Evolutionary conservation across 768 basidiomycete genomes (phyloP).

Genomic region (Chalciporus pseudorubinellus): DNA sequence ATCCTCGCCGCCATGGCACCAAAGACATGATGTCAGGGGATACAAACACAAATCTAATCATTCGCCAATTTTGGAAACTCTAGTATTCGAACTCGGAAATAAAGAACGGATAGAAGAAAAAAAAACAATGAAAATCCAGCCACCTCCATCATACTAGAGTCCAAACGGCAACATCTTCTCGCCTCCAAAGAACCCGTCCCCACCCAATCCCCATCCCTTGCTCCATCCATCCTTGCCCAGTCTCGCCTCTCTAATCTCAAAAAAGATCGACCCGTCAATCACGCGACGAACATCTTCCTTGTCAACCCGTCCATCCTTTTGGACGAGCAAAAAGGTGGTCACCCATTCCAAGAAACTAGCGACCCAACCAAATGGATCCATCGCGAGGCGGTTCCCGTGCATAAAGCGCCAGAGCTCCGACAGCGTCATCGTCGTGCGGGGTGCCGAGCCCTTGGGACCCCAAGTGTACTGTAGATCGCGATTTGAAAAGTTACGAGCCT

Average conservation of each 20-base stretch:
- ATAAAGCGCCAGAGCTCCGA: constrained; percentile 32
- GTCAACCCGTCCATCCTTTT: constrained; percentile 36
- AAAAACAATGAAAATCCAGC: neutral
- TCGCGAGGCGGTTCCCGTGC: constrained; percentile 31
- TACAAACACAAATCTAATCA: neutral
- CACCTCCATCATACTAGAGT: constrained; percentile 10
- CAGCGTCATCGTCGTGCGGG: constrained; percentile 27
- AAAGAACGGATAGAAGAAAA: neutral
- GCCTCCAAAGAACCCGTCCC: constrained; percentile 32
- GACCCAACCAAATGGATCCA: constrained; percentile 38
- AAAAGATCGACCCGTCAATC: constrained; percentile 41
- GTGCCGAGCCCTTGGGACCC: constrained; percentile 1
- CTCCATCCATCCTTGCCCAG: constrained; percentile 21
- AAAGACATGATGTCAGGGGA: neutral
- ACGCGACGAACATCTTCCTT: constrained; percentile 43
- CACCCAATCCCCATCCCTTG: constrained; percentile 31
- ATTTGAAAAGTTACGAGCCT: neutral
- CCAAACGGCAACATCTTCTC: constrained; percentile 30
- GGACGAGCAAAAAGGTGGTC: constrained; percentile 39
- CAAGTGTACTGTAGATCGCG: constrained; percentile 12
- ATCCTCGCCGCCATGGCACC: neutral
- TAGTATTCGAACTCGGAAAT: neutral
- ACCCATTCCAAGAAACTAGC: constrained; percentile 39
- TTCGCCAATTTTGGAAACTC: constrained; percentile 1
- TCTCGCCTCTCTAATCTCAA: constrained; percentile 30